phyloP scores from a whole-genome alignment of 2,329 filamentous ascomycete species.

The Nigrospora osmanthi region DNA sequence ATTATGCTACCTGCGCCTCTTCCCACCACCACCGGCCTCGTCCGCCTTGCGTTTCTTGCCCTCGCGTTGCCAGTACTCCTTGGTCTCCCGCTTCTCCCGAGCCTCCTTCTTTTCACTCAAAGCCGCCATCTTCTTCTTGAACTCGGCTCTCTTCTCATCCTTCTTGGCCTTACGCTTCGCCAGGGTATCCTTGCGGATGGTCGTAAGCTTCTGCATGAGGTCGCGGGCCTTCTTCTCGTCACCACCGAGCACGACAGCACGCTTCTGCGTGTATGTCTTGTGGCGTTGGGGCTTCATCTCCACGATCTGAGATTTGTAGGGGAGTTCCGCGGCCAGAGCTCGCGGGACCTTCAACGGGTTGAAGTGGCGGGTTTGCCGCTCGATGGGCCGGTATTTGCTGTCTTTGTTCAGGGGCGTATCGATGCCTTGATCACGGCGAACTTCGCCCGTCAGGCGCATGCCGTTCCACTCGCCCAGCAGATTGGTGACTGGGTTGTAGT shows the following conservation, averaged over 20 bases:
- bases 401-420: slow-evolving; percentile 75
- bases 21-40: slow-evolving; percentile 30
- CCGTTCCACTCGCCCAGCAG: slow-evolving; percentile 78
- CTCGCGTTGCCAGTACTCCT: slow-evolving; percentile 89
- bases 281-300: slow-evolving; percentile 72
- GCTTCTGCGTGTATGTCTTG: slow-evolving; percentile 88
- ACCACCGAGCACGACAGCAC: slow-evolving; percentile 75
- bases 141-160: slow-evolving; percentile 74
- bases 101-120: slow-evolving; percentile 77
- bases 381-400: slow-evolving; percentile 69
- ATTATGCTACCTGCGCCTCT: slow-evolving; percentile 24
- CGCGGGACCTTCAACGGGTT: slow-evolving; percentile 72
- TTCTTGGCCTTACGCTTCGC: slow-evolving; percentile 79
- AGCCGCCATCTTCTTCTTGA: slow-evolving; percentile 76
- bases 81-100: slow-evolving; percentile 82
- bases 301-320: slow-evolving; percentile 87
- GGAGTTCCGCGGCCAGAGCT: slow-evolving; percentile 73
- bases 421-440: slow-evolving; percentile 69
- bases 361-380: slow-evolving; percentile 65
- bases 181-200: slow-evolving; percentile 82
- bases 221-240: slow-evolving; percentile 87
- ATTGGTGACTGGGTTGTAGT: slow-evolving; percentile 95
- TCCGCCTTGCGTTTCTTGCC: slow-evolving; percentile 58
- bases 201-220: slow-evolving; percentile 87
- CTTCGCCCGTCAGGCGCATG: slow-evolving; percentile 91